Conservation (phyloP, 768 basidiomycete genomes). For the Auriscalpium vulgare region DNA sequence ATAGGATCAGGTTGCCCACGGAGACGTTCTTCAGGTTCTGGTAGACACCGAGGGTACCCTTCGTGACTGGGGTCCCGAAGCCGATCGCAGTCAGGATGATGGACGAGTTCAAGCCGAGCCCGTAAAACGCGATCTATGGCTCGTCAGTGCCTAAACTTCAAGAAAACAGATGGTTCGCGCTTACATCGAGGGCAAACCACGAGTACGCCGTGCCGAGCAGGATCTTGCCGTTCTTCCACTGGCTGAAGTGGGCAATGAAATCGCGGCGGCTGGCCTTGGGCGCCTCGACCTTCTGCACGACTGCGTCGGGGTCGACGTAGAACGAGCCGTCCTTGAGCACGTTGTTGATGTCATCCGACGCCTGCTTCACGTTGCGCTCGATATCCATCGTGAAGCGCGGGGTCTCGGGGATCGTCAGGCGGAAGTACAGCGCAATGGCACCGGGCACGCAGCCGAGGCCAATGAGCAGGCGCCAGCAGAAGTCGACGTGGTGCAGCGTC, state of each 20-base stretch:
- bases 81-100: constrained; percentile 71
- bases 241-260: constrained; percentile 59
- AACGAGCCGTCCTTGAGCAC: constrained; percentile 46
- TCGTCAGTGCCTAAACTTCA: not conserved
- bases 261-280: constrained; percentile 65
- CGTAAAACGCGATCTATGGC: constrained; percentile 75
- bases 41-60: constrained; percentile 32
- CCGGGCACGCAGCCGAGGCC: constrained; percentile 83
- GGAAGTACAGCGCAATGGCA: constrained; percentile 80
- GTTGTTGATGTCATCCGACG: constrained; percentile 61
- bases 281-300: constrained; percentile 51
- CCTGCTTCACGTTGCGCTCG: constrained; percentile 74
- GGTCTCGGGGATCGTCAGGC: constrained; percentile 87
- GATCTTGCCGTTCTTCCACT: constrained; percentile 74
- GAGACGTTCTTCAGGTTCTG: constrained; percentile 53
- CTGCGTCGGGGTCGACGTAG: constrained; percentile 45
- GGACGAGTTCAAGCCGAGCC: constrained; percentile 76
- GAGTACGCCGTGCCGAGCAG: constrained; percentile 73
- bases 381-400: constrained; percentile 92
- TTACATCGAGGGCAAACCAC: constrained; percentile 83
- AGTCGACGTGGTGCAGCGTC: constrained; percentile 50
- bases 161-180: constrained; percentile 30
- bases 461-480: constrained; percentile 81
- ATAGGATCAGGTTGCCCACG: constrained; percentile 70
- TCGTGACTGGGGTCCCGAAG: constrained; percentile 43